Evolutionary conservation across 441 rosid genomes (phyloP), one percentile per base, ranked within the genome.

Genomic region (Capsella rubella): DNA sequence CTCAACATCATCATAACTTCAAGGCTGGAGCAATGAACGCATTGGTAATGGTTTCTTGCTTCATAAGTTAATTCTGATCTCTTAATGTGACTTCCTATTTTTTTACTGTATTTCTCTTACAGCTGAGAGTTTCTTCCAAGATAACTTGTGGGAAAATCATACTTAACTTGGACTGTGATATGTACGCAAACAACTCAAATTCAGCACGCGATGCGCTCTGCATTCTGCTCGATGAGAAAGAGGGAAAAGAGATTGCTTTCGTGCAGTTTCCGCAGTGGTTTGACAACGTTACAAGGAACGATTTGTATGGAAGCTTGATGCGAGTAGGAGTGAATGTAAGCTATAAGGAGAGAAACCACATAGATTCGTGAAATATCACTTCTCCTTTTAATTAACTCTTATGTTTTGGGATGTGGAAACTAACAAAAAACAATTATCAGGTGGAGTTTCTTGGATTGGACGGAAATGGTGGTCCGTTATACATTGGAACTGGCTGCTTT

Each of bases 11-110:
- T 61, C 95, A 89, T 69, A 80, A 93, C 68, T 93, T 87, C 83
- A 93, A 93, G 72, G 97, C 97, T 31, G 97, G 98, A 71, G 78
- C 98, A 10, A 85, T 90, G 89, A 93, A 90, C 74, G 86, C 90
- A 10, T 67, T 92, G 89, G 97, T 90, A 9, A 31, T n/a, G 13
- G 37, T 55, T 74, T 50, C 52, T 64, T 50, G 40, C n/a, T 55
- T 4, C 9, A 45, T 43, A 76, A 70, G 56, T 7, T 3, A 21
- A 52, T 34, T 13, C 2, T 14, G 11, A 4, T 28, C 4, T 62
- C 21, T 42, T 42, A 14, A n/a, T 43, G 14, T 61, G 66, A 61
- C 37, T 13, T 0, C 4, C 1, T 14, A 27, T 42, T 42, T 39
- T 39, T 14, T 40, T 63, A 2, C 8, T 42, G 27, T 42, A 21